Base-by-base conservation (phyloP, 1,284 basidiomycete species). In the Pyrrhoderma noxium region DNA sequence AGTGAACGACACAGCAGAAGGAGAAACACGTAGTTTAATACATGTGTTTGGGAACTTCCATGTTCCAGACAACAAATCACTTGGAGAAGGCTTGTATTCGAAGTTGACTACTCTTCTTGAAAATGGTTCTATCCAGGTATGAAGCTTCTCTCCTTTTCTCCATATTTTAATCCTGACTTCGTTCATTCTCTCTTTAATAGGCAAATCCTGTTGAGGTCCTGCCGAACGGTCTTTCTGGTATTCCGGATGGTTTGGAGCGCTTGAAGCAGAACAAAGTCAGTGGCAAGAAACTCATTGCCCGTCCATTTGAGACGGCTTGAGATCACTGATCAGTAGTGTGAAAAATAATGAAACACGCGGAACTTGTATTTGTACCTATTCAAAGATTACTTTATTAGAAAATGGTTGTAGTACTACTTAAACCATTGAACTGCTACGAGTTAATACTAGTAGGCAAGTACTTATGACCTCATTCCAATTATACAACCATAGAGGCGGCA, bases 241-340 rank as follows among this genome's bases (percentile, higher is more conserved):
- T 81, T n/a, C 39, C 57, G 0, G 65, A 56, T 8, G 79, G 74
- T 0, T 58, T 82, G 48, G 62, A 69, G 25, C 63, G 64, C 51
- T 47, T 81, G 60, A 61, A 64, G 55, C 56, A 61, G 1, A 64
- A 67, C 9, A 57, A 71, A 47, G 67, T 80, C 11, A 79, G 74
- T 22, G 75, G 69, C 2, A 60, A 62, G 19, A 80, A 82, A 58
- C 62, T 82, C 9, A 65, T 81, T 11, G 73, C 58, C 2, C 69
- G 61, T 42, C 77, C 76, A 2, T 69, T 71, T 46, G 74, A 80
- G 55, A 75, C 69, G 9, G 52, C 39, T 23, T 69, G 51, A 56
- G 54, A 11, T 31, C 11, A 11, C 7, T 31, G 11, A 11, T 31
- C 27, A 18, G n/a, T 13, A 31, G 27, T 31, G n/a, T n/a, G n/a